Percentiles rank a stretch among this genome's conserved stretches.
Evolutionary conservation across 75 land plant genomes (phyloP).

Genomic region (Sequoiadendron giganteum): DNA sequence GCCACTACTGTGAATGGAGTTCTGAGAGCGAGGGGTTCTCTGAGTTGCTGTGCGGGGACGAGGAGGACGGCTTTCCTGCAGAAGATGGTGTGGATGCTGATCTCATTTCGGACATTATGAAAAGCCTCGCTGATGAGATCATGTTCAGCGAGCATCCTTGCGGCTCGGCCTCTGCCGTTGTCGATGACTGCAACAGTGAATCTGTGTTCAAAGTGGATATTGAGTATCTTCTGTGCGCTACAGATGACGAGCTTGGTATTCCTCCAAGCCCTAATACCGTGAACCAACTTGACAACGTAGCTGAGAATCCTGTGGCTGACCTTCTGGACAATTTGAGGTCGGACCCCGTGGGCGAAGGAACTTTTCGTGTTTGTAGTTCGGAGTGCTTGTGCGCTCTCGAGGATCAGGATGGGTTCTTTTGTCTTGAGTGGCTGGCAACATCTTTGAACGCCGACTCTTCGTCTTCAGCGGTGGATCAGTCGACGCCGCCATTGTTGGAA

Average conservation of each 20-base stretch:
- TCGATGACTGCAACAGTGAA: not conserved
- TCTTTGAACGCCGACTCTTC: not conserved
- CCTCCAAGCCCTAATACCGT: not conserved
- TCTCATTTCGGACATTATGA: not conserved
- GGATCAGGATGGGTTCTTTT: not conserved
- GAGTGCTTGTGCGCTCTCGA: not conserved
- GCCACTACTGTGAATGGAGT: not conserved
- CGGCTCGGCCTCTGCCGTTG: not conserved
- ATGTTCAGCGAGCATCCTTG: not conserved
- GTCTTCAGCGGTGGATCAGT: not conserved
- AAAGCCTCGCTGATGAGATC: not conserved
- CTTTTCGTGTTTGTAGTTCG: not conserved
- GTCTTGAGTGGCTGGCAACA: not conserved
- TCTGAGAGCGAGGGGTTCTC: not conserved
- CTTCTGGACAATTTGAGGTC: not conserved
- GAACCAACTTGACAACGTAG: not conserved
- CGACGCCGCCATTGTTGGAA: not conserved
- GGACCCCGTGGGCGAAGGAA: not conserved
- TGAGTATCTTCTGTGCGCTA: not conserved
- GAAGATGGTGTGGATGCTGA: not conserved
- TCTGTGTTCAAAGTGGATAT: not conserved
- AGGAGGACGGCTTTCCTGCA: not conserved
- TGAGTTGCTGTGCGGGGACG: not conserved
- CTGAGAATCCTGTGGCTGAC: not conserved
- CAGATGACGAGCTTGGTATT: not conserved